Base-by-base conservation (phyloP, 257 asterid species). In the Solanum piurae region DNA sequence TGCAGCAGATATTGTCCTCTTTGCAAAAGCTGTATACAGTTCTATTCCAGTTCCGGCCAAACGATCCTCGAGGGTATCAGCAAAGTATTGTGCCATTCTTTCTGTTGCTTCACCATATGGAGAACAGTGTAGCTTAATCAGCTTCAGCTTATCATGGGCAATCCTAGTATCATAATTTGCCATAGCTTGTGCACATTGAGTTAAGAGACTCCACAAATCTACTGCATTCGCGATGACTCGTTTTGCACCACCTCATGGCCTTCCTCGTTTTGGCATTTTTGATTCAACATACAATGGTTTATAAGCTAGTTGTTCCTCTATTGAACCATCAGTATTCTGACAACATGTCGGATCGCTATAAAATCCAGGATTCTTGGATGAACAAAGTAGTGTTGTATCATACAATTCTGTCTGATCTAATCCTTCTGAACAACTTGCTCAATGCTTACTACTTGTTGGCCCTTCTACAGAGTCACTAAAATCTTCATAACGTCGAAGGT, bases 351-450 rank as follows among this genome's bases (percentile, higher is more conserved):
- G 72, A 83, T 83, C 18, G 7, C 29, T 83, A 33, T 83, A 34
- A 64, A 83, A 83, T 20, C 73, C 86, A 52, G 74, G 86, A 33
- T 83, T 83, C 29, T 11, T 83, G 1, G 74, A 20, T 20, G 91
- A 68, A 87, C 93, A 91, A 40, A 94, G 93, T 74, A 94, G 80
- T 83, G 92, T 95, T 21, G 88, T 75, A 25, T 92, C 95, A 27
- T 86, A 94, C 89, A 93, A 79, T 83, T 93, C 92, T 27, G 90
- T 71, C 1, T 93, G 89, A 87, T 90, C 93, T 3, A 42, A 34
- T 23, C 89, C 94, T 8, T 18, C 86, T 1, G 40, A 34, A 42
- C 64, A 83, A 88, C 40, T 85, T 20, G 93, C 94, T 16, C 86
- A 77, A 66, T 88, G 87, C 73, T 94, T 92, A 87, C 37, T 89